Percentiles rank a stretch among this genome's conserved stretches.
Conservation (phyloP, 768 basidiomycete genomes). For the Termitomyces titanicus region DNA sequence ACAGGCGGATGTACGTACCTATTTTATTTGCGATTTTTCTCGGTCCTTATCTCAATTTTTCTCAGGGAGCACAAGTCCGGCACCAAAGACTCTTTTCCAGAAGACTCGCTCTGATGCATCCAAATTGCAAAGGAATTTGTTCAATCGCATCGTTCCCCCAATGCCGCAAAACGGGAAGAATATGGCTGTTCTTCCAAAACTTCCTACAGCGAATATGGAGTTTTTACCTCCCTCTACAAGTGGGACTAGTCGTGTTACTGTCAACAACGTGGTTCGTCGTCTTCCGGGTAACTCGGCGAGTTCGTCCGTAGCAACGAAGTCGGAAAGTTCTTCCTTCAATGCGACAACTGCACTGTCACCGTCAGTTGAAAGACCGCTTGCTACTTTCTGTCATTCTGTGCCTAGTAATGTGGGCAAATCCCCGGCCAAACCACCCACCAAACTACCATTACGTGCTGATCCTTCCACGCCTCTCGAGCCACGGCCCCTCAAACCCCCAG, state of each 20-base stretch:
- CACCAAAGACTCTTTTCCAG: conserved; percentile 72
- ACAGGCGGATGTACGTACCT: conserved; percentile 43
- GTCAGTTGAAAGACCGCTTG: conserved; percentile 12
- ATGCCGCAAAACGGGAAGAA: conserved; percentile 42
- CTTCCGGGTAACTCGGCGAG: conserved; percentile 24
- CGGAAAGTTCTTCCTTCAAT: conserved; percentile 1
- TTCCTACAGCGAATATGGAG: conserved; percentile 30
- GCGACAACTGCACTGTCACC: conserved; percentile 8
- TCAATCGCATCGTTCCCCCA: conserved; percentile 51
- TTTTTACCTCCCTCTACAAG: conserved; percentile 27
- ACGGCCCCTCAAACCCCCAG: conserved; percentile 32
- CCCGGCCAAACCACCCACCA: conserved; percentile 5
- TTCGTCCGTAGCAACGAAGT: conserved; percentile 4
- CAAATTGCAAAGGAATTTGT: conserved; percentile 61
- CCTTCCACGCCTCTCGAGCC: conserved; percentile 19
- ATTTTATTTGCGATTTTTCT: conserved; percentile 9
- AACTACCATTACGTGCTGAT: conserved; percentile 9
- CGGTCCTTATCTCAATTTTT: neutral
- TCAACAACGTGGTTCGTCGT: conserved; percentile 43
- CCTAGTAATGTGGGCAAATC: conserved; percentile 5
- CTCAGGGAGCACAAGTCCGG: conserved; percentile 33
- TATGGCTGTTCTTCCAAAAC: conserved; percentile 37
- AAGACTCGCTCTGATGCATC: conserved; percentile 71
- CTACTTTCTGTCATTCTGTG: conserved; percentile 12
- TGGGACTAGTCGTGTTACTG: conserved; percentile 42